Evolutionary conservation across 495 filamentous ascomycete genomes (phyloP).

Genomic region (Penicillium taxi): DNA sequence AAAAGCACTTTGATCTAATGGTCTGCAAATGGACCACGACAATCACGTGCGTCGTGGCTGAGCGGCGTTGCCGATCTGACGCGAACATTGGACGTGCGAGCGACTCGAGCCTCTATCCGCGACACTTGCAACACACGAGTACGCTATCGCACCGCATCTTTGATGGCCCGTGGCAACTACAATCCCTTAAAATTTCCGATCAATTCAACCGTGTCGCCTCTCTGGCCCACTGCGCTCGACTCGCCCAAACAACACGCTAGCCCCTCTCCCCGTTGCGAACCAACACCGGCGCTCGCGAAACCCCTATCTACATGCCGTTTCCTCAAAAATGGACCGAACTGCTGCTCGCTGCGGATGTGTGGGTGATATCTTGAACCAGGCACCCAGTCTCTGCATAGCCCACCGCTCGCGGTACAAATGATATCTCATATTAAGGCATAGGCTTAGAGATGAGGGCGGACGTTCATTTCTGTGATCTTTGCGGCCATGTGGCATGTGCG

Average conservation of each 20-base stretch:
- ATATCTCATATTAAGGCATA: neutral
- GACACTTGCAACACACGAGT: neutral
- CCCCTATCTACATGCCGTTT: neutral
- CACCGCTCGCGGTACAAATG: neutral
- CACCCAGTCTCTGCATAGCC: slow-evolving; percentile 1
- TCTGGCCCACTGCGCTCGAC: neutral
- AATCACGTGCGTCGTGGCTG: too few species aligned
- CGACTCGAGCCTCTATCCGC: neutral
- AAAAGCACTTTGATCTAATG: too few species aligned
- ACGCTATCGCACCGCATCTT: neutral
- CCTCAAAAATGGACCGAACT: neutral
- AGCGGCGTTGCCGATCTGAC: too few species aligned
- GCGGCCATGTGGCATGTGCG: neutral
- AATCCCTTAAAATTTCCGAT: neutral
- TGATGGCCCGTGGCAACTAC: neutral
- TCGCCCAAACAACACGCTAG: neutral
- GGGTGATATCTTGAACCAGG: neutral
- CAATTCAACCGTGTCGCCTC: neutral
- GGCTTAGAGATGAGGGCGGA: neutral
- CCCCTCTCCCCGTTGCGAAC: neutral
- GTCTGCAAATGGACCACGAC: too few species aligned
- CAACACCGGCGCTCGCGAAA: neutral
- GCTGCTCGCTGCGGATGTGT: neutral
- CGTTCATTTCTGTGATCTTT: neutral
- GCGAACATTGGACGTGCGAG: neutral